These are phyloP conservation scores for Hanseniaspora taiwanica DNA, from an alignment of 805 yeast genomes.

Conservation along the genomic window DNA sequence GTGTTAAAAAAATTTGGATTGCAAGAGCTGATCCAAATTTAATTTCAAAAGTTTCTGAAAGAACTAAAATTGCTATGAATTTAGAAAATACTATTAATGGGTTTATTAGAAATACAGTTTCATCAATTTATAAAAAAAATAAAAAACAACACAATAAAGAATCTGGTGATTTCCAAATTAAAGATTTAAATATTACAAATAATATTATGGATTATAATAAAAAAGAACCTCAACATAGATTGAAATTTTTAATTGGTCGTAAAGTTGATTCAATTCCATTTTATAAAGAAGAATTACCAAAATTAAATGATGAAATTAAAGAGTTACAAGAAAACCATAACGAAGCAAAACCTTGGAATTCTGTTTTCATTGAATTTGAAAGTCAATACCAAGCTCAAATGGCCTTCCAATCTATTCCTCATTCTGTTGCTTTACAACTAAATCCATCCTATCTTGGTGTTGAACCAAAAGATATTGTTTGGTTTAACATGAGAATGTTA, in stretches of 20 bases:
- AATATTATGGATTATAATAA: slow-evolving; percentile 45
- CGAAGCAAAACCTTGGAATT: slow-evolving; percentile 51
- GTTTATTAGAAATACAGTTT: slow-evolving; percentile 46
- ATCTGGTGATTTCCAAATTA: no score
- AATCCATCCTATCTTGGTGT: slow-evolving; percentile 48
- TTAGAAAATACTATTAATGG: slow-evolving; percentile 57
- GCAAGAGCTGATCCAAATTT: slow-evolving; percentile 46
- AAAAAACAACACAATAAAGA: slow-evolving; percentile 14
- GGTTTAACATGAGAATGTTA: slow-evolving; percentile 63
- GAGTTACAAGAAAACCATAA: slow-evolving; percentile 39
- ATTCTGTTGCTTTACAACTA: slow-evolving; percentile 55
- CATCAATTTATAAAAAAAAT: slow-evolving; percentile 55
- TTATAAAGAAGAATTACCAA: slow-evolving; percentile 44
- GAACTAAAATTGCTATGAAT: slow-evolving; percentile 44
- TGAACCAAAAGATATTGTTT: slow-evolving; percentile 47
- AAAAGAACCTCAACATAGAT: slow-evolving; percentile 50
- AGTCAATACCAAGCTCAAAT: slow-evolving; percentile 64
- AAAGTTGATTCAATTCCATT: slow-evolving; percentile 53
- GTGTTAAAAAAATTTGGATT: slow-evolving; percentile 73
- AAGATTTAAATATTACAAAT: no score
- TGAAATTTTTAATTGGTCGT: slow-evolving; percentile 32
- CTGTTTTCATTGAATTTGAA: slow-evolving; percentile 68
- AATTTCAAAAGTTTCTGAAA: slow-evolving; percentile 39
- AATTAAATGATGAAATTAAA: slow-evolving; percentile 41
- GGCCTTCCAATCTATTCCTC: slow-evolving; percentile 50